Evolutionary conservation across 805 yeast species (phyloP).

Genomic region (Ascoidea tarda): DNA sequence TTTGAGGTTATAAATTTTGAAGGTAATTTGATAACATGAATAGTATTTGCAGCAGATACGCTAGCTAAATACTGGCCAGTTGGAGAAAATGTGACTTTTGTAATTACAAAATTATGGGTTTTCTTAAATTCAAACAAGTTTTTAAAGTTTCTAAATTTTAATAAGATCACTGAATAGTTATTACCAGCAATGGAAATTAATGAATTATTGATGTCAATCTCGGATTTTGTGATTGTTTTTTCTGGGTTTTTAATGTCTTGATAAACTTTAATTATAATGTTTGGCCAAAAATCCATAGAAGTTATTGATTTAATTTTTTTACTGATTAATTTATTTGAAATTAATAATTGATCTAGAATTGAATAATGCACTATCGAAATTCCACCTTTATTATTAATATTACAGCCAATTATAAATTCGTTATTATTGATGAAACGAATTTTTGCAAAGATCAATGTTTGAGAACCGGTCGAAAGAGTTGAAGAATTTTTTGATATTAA

Average conservation of each 20-base stretch:
- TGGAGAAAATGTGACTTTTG: slow-evolving; percentile 56
- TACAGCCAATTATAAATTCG: slow-evolving; percentile 28
- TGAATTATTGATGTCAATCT: slow-evolving; percentile 8
- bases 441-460: slow-evolving; percentile 22
- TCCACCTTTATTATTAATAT: slow-evolving; percentile 25
- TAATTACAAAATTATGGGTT: slow-evolving; percentile 69
- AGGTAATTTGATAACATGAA: slow-evolving; percentile 51
- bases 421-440: slow-evolving; percentile 24
- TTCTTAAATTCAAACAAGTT: slow-evolving; percentile 35
- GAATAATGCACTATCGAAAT: slow-evolving; percentile 17
- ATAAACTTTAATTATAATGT: neutral
- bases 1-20: slow-evolving; percentile 25
- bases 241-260: neutral
- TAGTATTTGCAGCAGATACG: slow-evolving; percentile 64
- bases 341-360: neutral
- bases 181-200: slow-evolving; percentile 29
- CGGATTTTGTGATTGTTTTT: slow-evolving; percentile 6
- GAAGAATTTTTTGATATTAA: slow-evolving; percentile 15
- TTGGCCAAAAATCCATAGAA: slow-evolving; percentile 27
- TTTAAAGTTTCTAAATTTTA: slow-evolving; percentile 36
- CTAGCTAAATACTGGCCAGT: slow-evolving; percentile 55
- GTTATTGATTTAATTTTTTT: slow-evolving; percentile 42
- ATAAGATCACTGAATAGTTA: slow-evolving; percentile 52
- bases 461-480: slow-evolving; percentile 13
- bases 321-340: slow-evolving; percentile 2